Conservation (phyloP, 1,284 basidiomycete genomes). For the Irpex lacteus region DNA sequence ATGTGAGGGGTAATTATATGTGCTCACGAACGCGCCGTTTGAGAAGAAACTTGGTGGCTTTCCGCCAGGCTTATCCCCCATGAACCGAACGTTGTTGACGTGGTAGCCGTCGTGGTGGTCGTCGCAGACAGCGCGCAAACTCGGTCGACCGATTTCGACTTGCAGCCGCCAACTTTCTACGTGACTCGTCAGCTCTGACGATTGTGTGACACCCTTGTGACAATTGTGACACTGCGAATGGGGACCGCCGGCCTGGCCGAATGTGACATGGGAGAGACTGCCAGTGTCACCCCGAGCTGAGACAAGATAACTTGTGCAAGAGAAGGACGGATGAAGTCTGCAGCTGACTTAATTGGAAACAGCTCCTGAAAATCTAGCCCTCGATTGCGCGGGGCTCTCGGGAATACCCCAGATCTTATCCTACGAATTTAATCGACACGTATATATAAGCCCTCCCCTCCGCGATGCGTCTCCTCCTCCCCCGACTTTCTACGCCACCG, state of each 20-base stretch:
- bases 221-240: not conserved
- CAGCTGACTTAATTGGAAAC: not conserved
- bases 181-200: not conserved
- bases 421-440: not conserved
- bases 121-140: not conserved
- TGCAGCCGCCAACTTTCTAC: not conserved
- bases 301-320: not conserved
- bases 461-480: not conserved
- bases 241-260: not conserved
- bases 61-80: conserved; percentile 16
- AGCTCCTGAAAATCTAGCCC: not conserved
- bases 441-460: not conserved
- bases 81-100: conserved; percentile 1
- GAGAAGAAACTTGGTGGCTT: conserved; percentile 65
- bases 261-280: not conserved
- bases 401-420: not conserved
- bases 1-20: not conserved
- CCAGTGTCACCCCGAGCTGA: not conserved
- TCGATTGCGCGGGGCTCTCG: not conserved
- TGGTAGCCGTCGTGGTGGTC: not conserved
- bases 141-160: not conserved
- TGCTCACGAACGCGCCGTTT: conserved; percentile 56
- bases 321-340: not conserved
- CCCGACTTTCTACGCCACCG: not conserved
- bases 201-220: not conserved